Percentiles rank a stretch among this genome's conserved stretches.
Evolutionary conservation across 1,139 yeast species (phyloP).

Genomic region (Yamadazyma atlantica): DNA sequence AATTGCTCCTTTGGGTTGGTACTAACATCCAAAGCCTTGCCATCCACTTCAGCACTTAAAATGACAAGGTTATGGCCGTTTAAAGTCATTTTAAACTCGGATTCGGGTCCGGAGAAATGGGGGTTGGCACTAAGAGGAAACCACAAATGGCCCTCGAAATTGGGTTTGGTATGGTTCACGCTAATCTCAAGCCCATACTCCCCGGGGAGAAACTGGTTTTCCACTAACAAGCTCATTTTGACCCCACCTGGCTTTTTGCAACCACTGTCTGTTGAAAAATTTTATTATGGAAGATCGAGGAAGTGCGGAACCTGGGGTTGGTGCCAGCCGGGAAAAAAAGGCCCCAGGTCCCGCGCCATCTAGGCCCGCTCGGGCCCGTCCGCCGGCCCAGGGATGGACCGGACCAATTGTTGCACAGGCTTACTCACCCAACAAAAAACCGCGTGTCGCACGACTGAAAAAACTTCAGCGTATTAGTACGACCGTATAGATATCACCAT

Average conservation of each 20-base stretch:
- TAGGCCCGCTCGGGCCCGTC: too few relatives aligned
- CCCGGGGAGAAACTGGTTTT: conserved; percentile 11
- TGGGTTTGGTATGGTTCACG: conserved; percentile 11
- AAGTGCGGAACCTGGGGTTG: too few relatives aligned
- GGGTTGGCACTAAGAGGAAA: conserved; percentile 4
- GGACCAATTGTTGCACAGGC: not conserved
- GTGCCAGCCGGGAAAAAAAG: too few relatives aligned
- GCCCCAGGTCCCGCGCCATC: too few relatives aligned
- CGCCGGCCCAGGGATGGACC: too few relatives aligned
- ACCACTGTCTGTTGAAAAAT: too few relatives aligned
- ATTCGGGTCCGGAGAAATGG: conserved; percentile 1
- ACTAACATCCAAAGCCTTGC: conserved; percentile 6
- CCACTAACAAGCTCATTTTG: conserved; percentile 3
- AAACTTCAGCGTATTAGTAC: not conserved
- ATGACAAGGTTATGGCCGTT: conserved; percentile 13
- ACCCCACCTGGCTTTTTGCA: conserved; percentile 7
- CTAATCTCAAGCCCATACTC: conserved; percentile 6
- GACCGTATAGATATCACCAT: not conserved
- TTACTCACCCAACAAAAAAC: conserved; percentile 7
- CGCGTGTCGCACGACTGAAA: not conserved
- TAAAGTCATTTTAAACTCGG: conserved; percentile 8
- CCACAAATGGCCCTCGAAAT: conserved; percentile 10
- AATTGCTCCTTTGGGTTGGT: conserved; percentile 6
- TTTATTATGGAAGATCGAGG: too few relatives aligned
- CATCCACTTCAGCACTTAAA: conserved; percentile 12